These are phyloP conservation scores for Moniliophthora roreri DNA, from an alignment of 1,284 basidiomycete genomes.

Conservation along the genomic window DNA sequence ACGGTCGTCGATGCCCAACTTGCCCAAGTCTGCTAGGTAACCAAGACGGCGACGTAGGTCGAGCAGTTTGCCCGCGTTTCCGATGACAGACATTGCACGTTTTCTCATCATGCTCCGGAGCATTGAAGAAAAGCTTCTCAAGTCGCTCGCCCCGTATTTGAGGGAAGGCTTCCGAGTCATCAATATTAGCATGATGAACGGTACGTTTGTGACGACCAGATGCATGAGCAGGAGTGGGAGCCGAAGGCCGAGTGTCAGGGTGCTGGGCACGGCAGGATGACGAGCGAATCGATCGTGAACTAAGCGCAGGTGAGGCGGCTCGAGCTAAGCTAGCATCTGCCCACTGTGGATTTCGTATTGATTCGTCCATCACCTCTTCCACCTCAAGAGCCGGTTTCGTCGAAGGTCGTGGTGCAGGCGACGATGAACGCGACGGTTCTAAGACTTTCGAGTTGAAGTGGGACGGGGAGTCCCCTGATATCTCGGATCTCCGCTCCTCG, in stretches of 20 bases:
- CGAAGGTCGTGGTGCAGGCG: not conserved
- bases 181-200: conserved; percentile 15
- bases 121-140: conserved; percentile 80
- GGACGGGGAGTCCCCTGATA: conserved; percentile 10
- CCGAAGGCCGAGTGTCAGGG: conserved; percentile 26
- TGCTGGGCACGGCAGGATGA: not conserved
- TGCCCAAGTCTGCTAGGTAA: conserved; percentile 20
- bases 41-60: conserved; percentile 22
- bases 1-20: not conserved
- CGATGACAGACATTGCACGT: conserved; percentile 69
- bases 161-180: conserved; percentile 63
- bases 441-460: conserved; percentile 10
- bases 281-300: not conserved
- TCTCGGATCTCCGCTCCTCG: conserved; percentile 54
- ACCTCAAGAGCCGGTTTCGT: conserved; percentile 1
- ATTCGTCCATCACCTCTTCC: conserved; percentile 3
- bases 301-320: conserved; percentile 11
- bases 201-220: conserved; percentile 14
- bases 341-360: not conserved
- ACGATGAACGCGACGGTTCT: conserved; percentile 12
- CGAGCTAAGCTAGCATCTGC: not conserved
- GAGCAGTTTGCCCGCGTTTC: conserved; percentile 22
- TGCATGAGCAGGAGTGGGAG: conserved; percentile 34
- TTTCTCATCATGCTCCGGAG: conserved; percentile 64
- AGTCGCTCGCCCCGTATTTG: conserved; percentile 74